Conservation (phyloP, 2,329 filamentous ascomycete species). For the Venturia pyrina region DNA sequence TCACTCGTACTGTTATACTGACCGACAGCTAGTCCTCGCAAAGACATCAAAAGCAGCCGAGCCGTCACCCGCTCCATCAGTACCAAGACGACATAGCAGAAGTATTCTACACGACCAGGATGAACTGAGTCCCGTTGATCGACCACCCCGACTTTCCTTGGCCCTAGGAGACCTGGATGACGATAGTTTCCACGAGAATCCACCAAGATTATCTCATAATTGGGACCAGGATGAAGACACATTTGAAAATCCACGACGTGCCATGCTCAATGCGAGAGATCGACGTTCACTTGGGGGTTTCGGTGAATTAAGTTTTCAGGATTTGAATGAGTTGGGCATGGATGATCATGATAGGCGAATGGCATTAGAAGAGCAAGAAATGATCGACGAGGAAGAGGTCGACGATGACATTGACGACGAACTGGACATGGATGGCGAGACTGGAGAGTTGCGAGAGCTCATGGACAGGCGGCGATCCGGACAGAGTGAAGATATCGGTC, state of each 20-base stretch:
- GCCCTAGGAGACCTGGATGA: slow-evolving; percentile 33
- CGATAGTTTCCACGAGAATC: slow-evolving; percentile 29
- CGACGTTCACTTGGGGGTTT: slow-evolving; percentile 38
- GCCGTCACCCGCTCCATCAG: slow-evolving; percentile 35
- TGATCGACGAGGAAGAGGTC: slow-evolving; percentile 1
- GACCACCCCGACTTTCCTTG: slow-evolving; percentile 31
- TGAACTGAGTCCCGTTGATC: slow-evolving; percentile 32
- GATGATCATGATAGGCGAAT: slow-evolving; percentile 16
- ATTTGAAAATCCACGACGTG: slow-evolving; percentile 3
- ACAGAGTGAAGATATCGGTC: slow-evolving; percentile 1
- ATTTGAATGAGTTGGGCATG: slow-evolving; percentile 29
- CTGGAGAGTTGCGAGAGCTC: slow-evolving; percentile 8
- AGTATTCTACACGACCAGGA: slow-evolving; percentile 32
- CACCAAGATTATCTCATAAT: slow-evolving; percentile 28
- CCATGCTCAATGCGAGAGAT: slow-evolving; percentile 15
- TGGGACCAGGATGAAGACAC: slow-evolving; percentile 24
- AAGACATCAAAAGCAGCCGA: slow-evolving; percentile 35
- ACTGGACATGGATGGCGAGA: slow-evolving; percentile 7
- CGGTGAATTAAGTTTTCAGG: slow-evolving; percentile 30
- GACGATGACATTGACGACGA: not conserved
- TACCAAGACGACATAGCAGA: slow-evolving; percentile 16
- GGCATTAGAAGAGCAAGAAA: slow-evolving; percentile 20
- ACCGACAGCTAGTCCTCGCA: slow-evolving; percentile 34
- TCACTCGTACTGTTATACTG: not conserved
- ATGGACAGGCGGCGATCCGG: slow-evolving; percentile 12